Evolutionary conservation across 139 green algal genomes (phyloP).

Genomic region (Marvania coccoides): DNA sequence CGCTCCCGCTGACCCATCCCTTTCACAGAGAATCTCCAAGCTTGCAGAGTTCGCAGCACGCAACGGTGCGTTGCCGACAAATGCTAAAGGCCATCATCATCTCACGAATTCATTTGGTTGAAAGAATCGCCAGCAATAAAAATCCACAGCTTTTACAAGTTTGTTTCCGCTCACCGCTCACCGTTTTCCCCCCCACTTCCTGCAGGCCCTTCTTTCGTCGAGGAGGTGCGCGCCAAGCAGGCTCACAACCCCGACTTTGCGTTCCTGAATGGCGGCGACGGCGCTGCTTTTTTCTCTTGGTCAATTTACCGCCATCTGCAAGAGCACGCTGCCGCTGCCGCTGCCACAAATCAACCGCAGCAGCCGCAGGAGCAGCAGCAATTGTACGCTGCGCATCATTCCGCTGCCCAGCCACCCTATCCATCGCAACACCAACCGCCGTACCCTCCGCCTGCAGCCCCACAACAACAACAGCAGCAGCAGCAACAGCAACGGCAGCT

Average conservation of each 20-base stretch:
- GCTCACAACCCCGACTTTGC: conserved; percentile 24
- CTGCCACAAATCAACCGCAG: background rate
- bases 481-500: no score
- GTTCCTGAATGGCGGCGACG: conserved; percentile 30
- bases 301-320: conserved; percentile 2
- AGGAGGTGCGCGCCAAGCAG: conserved; percentile 24
- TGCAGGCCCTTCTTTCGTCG: conserved; percentile 28
- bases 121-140: background rate
- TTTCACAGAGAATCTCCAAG: conserved; percentile 16
- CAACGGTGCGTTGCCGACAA: conserved; percentile 30
- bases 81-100: no score
- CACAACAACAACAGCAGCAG: no score
- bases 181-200: background rate
- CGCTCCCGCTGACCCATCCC: background rate
- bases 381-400: no score
- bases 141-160: background rate
- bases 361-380: background rate
- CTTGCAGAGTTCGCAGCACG: conserved; percentile 12
- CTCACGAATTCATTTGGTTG: no score
- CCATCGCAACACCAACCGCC: no score
- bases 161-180: no score
- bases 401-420: no score
- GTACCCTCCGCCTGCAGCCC: no score
- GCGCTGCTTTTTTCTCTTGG: conserved; percentile 19
- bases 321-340: background rate